Conservation (phyloP, 2,329 filamentous ascomycete genomes). For the Botrytis aclada region DNA sequence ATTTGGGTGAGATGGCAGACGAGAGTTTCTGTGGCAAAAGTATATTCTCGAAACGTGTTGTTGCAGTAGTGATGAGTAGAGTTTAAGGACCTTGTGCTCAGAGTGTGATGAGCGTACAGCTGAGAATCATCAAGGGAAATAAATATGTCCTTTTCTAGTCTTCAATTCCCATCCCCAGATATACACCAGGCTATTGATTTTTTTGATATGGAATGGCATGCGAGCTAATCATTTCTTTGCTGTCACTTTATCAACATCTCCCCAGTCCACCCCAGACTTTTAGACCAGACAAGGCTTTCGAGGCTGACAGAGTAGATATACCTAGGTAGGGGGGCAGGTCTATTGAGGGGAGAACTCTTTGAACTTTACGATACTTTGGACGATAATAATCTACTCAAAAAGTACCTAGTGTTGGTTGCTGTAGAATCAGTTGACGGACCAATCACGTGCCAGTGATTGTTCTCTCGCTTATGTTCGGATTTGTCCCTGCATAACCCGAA, state of each 20-base stretch:
- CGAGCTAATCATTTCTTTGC: neutral
- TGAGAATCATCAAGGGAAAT: neutral
- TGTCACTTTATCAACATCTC: neutral
- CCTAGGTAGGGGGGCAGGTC: no score
- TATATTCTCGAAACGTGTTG: neutral
- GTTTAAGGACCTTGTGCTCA: neutral
- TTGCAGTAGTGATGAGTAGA: neutral
- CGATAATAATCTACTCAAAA: neutral
- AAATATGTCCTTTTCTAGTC: neutral
- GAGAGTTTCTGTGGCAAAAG: neutral
- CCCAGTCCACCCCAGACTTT: neutral
- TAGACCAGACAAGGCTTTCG: neutral
- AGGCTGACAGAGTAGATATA: neutral
- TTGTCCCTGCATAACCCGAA: neutral
- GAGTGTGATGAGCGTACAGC: neutral
- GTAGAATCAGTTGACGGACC: neutral
- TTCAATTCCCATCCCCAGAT: no score
- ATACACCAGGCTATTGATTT: neutral
- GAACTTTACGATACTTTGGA: no score
- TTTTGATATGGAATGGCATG: neutral
- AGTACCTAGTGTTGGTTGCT: no score
- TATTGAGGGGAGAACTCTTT: no score
- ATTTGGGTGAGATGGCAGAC: neutral
- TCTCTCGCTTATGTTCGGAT: conserved; percentile 7
- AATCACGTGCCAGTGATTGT: neutral